These are phyloP conservation scores for Porcisia deanei DNA, from an alignment of 208 protist species.

Conservation along the genomic window DNA sequence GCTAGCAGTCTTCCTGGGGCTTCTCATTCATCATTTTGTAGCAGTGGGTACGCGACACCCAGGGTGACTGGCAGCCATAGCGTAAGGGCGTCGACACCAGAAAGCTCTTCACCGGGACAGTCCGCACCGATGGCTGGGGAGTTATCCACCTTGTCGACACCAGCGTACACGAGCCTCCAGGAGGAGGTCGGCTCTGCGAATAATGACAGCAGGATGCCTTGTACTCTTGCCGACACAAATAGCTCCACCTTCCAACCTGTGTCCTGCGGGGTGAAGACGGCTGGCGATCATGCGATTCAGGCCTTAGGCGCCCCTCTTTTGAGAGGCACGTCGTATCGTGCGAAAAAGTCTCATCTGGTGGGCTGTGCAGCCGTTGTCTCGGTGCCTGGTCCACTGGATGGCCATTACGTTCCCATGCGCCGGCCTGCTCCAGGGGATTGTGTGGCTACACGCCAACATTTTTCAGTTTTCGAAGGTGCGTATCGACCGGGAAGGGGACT, in stretches of 20 bases:
- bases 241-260: not conserved
- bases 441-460: conserved; percentile 29
- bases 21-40: not conserved
- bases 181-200: not conserved
- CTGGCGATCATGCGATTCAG: not conserved
- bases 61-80: not conserved
- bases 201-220: not conserved
- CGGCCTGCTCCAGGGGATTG: conserved; percentile 17
- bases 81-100: not conserved
- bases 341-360: conserved; percentile 25
- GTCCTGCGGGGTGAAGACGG: not conserved
- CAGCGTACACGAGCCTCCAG: not conserved
- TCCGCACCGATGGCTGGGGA: not conserved
- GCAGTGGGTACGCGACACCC: not conserved
- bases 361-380: conserved; percentile 30
- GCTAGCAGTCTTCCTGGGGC: not conserved
- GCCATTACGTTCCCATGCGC: conserved; percentile 24
- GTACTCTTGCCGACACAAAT: not conserved
- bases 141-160: not conserved
- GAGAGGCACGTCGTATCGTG: conserved; percentile 11
- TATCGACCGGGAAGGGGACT: not conserved
- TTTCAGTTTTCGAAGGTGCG: conserved; percentile 26
- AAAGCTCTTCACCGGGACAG: not conserved
- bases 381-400: conserved; percentile 14
- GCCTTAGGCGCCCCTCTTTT: not conserved